A percentile compares a stretch with the other conserved stretches of the same genome.
Evolutionary conservation across 345 rosid species (phyloP).

Genomic region (Garcia nutans): DNA sequence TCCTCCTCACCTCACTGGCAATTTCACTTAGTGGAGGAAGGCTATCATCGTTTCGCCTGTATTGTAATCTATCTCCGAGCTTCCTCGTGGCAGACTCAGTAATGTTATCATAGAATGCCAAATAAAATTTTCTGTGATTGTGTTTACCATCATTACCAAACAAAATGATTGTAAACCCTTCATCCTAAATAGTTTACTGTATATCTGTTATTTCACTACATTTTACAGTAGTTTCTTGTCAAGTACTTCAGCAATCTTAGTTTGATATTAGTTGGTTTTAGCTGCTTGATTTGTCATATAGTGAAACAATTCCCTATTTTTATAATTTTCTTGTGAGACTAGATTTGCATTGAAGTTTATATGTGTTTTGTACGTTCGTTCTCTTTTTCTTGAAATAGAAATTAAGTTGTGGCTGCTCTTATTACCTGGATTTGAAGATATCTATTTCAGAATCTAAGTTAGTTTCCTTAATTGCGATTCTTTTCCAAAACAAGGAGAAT

Average conservation of each 20-base stretch:
- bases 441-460: no score
- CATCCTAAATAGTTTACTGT: neutral
- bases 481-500: neutral
- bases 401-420: no score
- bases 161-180: neutral
- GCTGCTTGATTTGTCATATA: neutral
- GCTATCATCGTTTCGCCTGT: conserved; percentile 4
- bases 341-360: neutral
- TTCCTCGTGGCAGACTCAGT: conserved; percentile 7
- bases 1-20: neutral
- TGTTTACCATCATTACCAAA: neutral
- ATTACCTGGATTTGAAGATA: no score
- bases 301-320: no score
- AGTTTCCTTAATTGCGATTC: no score
- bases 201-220: neutral
- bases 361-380: neutral
- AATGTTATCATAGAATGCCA: conserved; percentile 4
- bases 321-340: neutral
- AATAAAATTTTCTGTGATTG: neutral
- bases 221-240: neutral
- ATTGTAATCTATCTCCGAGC: neutral
- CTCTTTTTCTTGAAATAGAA: no score
- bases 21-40: neutral
- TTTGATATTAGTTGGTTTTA: neutral
- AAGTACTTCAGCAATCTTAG: neutral